phyloP scores from a whole-genome alignment of 1,284 basidiomycete genomes.

The Stereum hirsutum region DNA sequence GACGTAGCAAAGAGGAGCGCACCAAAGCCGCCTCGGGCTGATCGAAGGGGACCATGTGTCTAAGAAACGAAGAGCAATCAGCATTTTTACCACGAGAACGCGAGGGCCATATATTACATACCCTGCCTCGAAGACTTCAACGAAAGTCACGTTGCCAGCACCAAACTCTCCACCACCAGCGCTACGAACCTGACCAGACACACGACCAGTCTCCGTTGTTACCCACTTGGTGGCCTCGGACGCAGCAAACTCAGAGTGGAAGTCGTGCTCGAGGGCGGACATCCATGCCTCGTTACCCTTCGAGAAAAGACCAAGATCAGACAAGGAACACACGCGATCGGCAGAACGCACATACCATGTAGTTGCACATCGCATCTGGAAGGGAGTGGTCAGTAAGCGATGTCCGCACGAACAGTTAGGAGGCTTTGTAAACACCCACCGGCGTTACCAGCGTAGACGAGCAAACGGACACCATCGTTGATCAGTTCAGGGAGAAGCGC shows the following conservation, averaged over 20 bases:
- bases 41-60: constrained; percentile 82
- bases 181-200: constrained; percentile 29
- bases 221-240: constrained; percentile 38
- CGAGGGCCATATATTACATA: constrained; percentile 15
- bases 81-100: not conserved
- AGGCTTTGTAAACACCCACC: constrained; percentile 16
- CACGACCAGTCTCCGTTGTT: constrained; percentile 24
- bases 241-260: constrained; percentile 49
- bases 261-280: constrained; percentile 47
- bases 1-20: constrained; percentile 6
- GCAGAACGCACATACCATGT: constrained; percentile 36
- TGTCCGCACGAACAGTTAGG: not conserved
- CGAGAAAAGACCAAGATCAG: constrained; percentile 4
- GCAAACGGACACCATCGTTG: constrained; percentile 64
- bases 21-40: constrained; percentile 67
- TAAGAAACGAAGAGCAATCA: constrained; percentile 20
- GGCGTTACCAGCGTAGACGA: constrained; percentile 81
- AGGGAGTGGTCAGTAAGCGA: not conserved
- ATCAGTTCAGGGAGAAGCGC: constrained; percentile 67
- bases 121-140: constrained; percentile 44
- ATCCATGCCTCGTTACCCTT: constrained; percentile 75
- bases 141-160: constrained; percentile 46
- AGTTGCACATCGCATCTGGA: constrained; percentile 78
- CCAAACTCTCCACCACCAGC: constrained; percentile 32
- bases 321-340: constrained; percentile 11